phyloP scores from a whole-genome alignment of 352 stramenopile species.

The Phytopythium boreale region DNA sequence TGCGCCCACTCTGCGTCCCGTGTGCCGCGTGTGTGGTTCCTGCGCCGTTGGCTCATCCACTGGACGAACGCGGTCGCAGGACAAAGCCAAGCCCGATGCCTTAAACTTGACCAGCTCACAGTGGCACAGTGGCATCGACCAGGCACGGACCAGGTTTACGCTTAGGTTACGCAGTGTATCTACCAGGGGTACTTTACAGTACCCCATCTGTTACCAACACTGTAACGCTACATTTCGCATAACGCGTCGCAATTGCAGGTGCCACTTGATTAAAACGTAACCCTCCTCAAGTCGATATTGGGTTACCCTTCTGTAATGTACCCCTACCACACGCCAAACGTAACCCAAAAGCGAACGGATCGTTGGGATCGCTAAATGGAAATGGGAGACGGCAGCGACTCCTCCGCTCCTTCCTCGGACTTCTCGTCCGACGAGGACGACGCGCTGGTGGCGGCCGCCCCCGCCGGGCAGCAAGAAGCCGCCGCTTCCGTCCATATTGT shows the following conservation, averaged over 20 bases:
- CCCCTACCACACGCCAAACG: not conserved
- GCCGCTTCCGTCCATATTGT: slow-evolving; percentile 9
- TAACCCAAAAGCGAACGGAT: not conserved
- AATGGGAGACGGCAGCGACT: not conserved
- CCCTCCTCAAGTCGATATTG: not conserved
- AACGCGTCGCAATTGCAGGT: not conserved
- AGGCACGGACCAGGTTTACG: too few relatives aligned
- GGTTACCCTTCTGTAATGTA: too few relatives aligned
- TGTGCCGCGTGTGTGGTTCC: too few relatives aligned
- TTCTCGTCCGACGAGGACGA: slow-evolving; percentile 48
- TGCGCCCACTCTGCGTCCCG: too few relatives aligned
- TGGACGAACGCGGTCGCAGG: not conserved
- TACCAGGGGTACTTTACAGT: too few relatives aligned
- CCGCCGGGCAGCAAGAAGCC: not conserved
- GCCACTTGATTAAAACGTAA: not conserved
- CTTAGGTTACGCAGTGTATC: not conserved
- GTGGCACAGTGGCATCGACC: too few relatives aligned
- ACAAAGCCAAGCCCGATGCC: not conserved
- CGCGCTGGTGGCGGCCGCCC: slow-evolving; percentile 5
- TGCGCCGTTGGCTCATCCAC: not conserved
- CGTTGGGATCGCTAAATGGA: not conserved
- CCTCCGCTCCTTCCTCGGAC: slow-evolving; percentile 29
- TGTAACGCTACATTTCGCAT: not conserved
- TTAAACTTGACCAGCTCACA: not conserved
- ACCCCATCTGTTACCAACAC: not conserved